Evolutionary conservation across 2,329 filamentous ascomycete species (phyloP).

Genomic region (Aspergillus neoniger): DNA sequence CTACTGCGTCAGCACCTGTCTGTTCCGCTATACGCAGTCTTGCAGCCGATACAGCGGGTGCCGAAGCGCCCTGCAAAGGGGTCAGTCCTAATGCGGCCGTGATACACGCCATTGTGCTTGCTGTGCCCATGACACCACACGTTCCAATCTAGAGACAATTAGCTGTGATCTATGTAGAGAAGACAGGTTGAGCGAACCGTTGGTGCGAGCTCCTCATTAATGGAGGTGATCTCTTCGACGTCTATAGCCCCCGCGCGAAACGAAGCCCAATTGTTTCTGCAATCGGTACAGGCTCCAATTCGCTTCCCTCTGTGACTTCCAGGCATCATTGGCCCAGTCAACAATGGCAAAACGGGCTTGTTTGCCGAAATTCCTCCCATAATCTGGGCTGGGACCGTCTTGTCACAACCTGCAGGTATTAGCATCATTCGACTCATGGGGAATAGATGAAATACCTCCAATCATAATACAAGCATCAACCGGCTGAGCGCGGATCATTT

Average conservation of each 20-base stretch:
- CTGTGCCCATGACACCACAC: conserved; percentile 60
- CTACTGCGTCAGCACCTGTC: conserved; percentile 53
- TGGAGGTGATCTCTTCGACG: conserved; percentile 68
- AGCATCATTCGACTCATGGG: accelerated
- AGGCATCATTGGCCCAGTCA: conserved; percentile 75
- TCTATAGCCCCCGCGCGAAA: conserved; percentile 68
- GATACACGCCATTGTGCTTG: conserved; percentile 59
- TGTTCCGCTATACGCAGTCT: conserved; percentile 56
- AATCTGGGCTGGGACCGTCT: conserved; percentile 70
- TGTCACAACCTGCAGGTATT: conserved; percentile 62
- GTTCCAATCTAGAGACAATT: conserved; percentile 44
- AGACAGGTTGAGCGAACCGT: conserved; percentile 51
- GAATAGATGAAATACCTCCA: conserved; percentile 51
- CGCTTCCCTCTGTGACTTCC: conserved; percentile 64
- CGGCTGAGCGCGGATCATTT: conserved; percentile 73
- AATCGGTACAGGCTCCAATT: conserved; percentile 73
- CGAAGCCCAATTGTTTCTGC: conserved; percentile 70
- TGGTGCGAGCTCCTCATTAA: conserved; percentile 72
- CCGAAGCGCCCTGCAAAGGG: conserved; percentile 54
- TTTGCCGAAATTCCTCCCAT: conserved; percentile 76
- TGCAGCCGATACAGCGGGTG: conserved; percentile 55
- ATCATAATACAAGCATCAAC: conserved; percentile 68
- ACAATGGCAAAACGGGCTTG: conserved; percentile 67
- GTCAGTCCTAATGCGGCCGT: conserved; percentile 55
- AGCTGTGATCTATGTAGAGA: neutral